phyloP scores from a whole-genome alignment of 2,329 filamentous ascomycete species.

The Colletotrichum salicis region DNA sequence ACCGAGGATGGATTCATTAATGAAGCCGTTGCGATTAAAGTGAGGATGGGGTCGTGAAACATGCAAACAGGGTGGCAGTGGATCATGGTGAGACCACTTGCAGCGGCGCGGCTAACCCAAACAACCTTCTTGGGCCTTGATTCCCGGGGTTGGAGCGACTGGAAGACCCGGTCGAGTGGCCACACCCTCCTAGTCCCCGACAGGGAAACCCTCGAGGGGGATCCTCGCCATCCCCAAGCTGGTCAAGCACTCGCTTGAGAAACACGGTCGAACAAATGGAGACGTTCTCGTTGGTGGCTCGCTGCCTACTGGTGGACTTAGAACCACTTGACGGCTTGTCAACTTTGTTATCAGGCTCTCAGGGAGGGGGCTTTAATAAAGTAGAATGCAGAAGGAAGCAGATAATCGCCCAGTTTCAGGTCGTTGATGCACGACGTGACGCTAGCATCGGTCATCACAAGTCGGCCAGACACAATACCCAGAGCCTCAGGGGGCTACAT shows the following conservation, averaged over 20 bases:
- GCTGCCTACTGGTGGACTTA: not conserved
- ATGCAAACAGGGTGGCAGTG: slow-evolving; percentile 24
- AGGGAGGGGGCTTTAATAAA: not conserved
- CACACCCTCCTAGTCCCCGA: not conserved
- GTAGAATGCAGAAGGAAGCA: slow-evolving; percentile 16
- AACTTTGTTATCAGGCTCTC: not conserved
- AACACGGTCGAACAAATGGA: slow-evolving; percentile 13
- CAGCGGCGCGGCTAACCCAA: slow-evolving; percentile 33
- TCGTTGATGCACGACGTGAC: slow-evolving; percentile 13
- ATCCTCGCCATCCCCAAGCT: not conserved
- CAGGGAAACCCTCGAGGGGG: not conserved
- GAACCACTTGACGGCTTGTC: not conserved
- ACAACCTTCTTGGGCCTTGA: slow-evolving; percentile 27
- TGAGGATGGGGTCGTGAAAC: slow-evolving; percentile 30
- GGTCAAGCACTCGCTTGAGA: slow-evolving; percentile 7
- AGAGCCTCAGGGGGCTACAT: not conserved
- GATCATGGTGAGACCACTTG: slow-evolving; percentile 18
- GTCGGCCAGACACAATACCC: not conserved
- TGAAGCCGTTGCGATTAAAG: slow-evolving; percentile 34
- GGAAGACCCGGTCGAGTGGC: not conserved
- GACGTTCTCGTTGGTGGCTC: slow-evolving; percentile 4
- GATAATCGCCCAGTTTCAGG: slow-evolving; percentile 31
- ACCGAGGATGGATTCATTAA: slow-evolving; percentile 28
- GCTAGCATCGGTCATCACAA: slow-evolving; percentile 21
- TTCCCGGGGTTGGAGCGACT: slow-evolving; percentile 5